Evolutionary conservation across 306 rosid genomes (phyloP).

Genomic region (Glycine soja): DNA sequence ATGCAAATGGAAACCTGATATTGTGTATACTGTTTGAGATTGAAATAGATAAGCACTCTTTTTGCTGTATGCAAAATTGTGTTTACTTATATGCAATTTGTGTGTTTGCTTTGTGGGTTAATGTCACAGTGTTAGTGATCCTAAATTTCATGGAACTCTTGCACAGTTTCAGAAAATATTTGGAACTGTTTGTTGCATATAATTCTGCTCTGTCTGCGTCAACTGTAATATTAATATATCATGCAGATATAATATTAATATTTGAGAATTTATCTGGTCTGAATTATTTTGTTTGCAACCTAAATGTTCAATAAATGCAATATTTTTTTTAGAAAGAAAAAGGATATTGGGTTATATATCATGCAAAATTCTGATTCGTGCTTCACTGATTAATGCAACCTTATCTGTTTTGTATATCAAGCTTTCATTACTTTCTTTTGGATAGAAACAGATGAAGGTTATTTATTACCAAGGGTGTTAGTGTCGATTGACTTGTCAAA

Average conservation of each 20-base stretch:
- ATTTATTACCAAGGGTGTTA: neutral
- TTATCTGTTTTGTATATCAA: neutral
- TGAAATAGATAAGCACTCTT: neutral
- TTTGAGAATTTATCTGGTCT: constrained; percentile 38
- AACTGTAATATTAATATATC: constrained; percentile 3
- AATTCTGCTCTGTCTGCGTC: constrained; percentile 15
- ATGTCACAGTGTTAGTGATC: constrained; percentile 28
- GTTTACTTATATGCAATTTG: constrained; percentile 15
- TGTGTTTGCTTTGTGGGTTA: constrained; percentile 20
- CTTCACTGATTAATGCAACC: neutral
- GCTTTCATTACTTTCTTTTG: neutral
- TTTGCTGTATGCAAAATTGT: neutral
- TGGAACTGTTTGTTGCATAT: constrained; percentile 32
- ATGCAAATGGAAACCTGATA: neutral
- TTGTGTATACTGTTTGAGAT: constrained; percentile 12
- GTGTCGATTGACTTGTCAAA: neutral
- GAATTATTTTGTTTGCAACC: constrained; percentile 41
- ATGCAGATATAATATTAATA: neutral
- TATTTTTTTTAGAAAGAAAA: constrained; percentile 20
- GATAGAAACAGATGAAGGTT: constrained; percentile 15
- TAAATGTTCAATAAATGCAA: constrained; percentile 41
- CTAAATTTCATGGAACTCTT: constrained; percentile 22
- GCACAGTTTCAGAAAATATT: constrained; percentile 34
- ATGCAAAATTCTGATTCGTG: constrained; percentile 5
- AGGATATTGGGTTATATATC: constrained; percentile 3